Evolutionary conservation across 805 yeast species (phyloP).

Genomic region (Ogataea ganodermae): DNA sequence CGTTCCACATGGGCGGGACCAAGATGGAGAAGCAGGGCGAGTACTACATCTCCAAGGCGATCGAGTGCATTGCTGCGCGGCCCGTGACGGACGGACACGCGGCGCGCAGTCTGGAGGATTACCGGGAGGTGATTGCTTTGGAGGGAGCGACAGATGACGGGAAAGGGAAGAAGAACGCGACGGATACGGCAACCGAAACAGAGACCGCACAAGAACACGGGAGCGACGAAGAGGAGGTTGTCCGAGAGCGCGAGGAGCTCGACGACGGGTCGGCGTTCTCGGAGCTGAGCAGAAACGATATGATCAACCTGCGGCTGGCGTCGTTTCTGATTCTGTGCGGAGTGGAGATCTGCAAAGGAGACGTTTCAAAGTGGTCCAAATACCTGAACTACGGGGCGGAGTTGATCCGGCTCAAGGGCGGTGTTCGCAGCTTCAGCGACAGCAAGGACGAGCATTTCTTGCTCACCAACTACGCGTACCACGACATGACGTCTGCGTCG

Average conservation of each 20-base stretch:
- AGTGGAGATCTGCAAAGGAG: conserved; percentile 85
- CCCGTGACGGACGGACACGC: conserved; percentile 31
- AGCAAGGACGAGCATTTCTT: conserved; percentile 70
- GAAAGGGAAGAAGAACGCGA: no score
- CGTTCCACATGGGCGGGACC: conserved; percentile 49
- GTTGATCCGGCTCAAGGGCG: conserved; percentile 62
- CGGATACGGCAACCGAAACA: no score
- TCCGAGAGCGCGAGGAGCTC: conserved; percentile 26
- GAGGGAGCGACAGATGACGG: no score
- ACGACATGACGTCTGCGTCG: conserved; percentile 70
- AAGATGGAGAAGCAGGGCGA: conserved; percentile 49
- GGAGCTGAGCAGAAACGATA: conserved; percentile 32
- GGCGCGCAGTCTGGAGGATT: conserved; percentile 10
- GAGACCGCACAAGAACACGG: no score
- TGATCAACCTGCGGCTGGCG: conserved; percentile 54
- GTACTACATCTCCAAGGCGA: conserved; percentile 49
- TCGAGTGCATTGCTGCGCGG: conserved; percentile 41
- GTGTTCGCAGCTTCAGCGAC: conserved; percentile 50
- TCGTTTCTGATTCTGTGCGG: conserved; percentile 67
- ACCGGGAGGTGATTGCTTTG: conserved; percentile 27
- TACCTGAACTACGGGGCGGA: conserved; percentile 67
- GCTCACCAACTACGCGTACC: conserved; percentile 77
- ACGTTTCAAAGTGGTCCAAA: conserved; percentile 72
- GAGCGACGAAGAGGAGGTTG: conserved; percentile 7
- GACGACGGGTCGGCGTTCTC: conserved; percentile 18